A percentile compares a stretch with the other conserved stretches of the same genome.
Evolutionary conservation across 495 filamentous ascomycete genomes (phyloP).

Genomic region (Penicillium desertorum): DNA sequence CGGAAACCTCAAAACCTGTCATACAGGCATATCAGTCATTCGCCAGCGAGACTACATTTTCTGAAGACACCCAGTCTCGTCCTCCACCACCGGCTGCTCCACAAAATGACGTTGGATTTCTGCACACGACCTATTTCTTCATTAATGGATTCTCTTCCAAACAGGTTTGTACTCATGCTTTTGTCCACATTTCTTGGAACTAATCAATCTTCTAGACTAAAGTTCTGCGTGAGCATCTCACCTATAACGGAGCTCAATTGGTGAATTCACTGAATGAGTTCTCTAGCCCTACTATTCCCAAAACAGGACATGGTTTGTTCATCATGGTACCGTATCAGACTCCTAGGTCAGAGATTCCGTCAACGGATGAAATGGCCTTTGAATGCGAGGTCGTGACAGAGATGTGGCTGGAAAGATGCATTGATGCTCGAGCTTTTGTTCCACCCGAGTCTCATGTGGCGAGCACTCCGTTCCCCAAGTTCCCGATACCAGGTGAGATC

Average conservation of each 20-base stretch:
- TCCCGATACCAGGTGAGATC: slow-evolving; percentile 60
- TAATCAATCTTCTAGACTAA: slow-evolving; percentile 34
- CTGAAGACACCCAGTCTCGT: slow-evolving; percentile 27
- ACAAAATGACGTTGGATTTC: slow-evolving; percentile 32
- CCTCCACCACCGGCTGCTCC: slow-evolving; percentile 19
- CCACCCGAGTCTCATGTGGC: slow-evolving; percentile 68
- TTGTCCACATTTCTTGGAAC: slow-evolving; percentile 13
- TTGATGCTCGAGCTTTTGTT: slow-evolving; percentile 69
- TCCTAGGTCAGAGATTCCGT: slow-evolving; percentile 36
- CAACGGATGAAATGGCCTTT: slow-evolving; percentile 43
- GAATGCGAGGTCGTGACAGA: slow-evolving; percentile 68
- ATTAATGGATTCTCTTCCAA: slow-evolving; percentile 63
- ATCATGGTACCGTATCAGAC: slow-evolving; percentile 57
- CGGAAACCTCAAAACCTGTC: slow-evolving; percentile 18
- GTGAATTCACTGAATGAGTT: slow-evolving; percentile 42
- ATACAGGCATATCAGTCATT: slow-evolving; percentile 45
- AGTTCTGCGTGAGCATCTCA: slow-evolving; percentile 52
- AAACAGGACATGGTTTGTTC: slow-evolving; percentile 45
- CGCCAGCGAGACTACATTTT: slow-evolving; percentile 41
- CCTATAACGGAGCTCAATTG: slow-evolving; percentile 53
- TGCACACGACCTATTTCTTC: slow-evolving; percentile 54
- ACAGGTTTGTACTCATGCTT: slow-evolving; percentile 38
- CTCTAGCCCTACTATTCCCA: slow-evolving; percentile 41
- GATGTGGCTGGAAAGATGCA: slow-evolving; percentile 89
- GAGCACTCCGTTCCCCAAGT: slow-evolving; percentile 68